Evolutionary conservation across 495 filamentous ascomycete species (phyloP).

Genomic region (Neurospora sp.): DNA sequence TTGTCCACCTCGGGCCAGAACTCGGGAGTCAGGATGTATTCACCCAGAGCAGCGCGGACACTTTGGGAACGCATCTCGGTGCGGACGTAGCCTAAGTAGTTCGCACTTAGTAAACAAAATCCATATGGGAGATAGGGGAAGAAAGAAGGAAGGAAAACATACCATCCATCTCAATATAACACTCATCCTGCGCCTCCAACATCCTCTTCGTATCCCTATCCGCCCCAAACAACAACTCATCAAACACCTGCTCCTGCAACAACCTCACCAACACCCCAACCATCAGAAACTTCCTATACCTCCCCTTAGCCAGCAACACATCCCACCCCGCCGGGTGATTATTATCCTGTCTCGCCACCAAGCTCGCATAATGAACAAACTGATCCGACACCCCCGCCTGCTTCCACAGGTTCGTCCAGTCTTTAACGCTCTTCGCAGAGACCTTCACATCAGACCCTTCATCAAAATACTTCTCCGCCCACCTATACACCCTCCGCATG

Average conservation of each 20-base stretch:
- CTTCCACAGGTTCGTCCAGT: slow-evolving; percentile 4
- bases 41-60: slow-evolving; percentile 17
- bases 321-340: slow-evolving; percentile 29
- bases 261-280: slow-evolving; percentile 32
- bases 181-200: slow-evolving; percentile 25
- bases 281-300: slow-evolving; percentile 30
- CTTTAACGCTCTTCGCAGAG: not conserved
- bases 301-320: slow-evolving; percentile 19
- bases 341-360: slow-evolving; percentile 29
- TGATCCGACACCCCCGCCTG: slow-evolving; percentile 12
- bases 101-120: not conserved
- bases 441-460: not conserved
- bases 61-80: slow-evolving; percentile 25
- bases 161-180: slow-evolving; percentile 30
- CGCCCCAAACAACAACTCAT: slow-evolving; percentile 35
- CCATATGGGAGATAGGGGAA: not conserved
- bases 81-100: slow-evolving; percentile 29
- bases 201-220: slow-evolving; percentile 14
- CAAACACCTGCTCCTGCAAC: slow-evolving; percentile 34
- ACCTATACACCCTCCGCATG: not conserved
- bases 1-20: slow-evolving; percentile 35
- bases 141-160: slow-evolving; percentile 1
- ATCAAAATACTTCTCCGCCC: slow-evolving; percentile 9
- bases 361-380: slow-evolving; percentile 25
- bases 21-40: slow-evolving; percentile 19